phyloP scores from a whole-genome alignment of 2,329 filamentous ascomycete species.

The Colletotrichum navitas region DNA sequence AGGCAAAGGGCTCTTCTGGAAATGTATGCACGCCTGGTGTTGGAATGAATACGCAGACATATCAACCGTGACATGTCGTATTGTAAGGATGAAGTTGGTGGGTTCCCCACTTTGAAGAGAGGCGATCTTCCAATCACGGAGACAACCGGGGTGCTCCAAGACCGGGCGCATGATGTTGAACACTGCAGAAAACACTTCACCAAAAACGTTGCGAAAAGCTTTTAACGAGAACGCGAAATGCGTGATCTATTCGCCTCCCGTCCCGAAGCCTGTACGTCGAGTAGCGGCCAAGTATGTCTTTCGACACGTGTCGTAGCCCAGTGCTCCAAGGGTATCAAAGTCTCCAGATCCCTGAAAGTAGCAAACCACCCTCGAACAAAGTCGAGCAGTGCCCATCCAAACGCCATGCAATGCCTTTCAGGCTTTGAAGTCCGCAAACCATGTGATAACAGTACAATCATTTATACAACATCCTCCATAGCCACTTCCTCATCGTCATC shows the following conservation, averaged over 20 bases:
- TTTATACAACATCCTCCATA: slow-evolving; percentile 81
- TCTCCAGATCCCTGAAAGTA: slow-evolving; percentile 23
- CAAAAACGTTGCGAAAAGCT: too few relatives aligned
- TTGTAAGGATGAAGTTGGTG: neutral
- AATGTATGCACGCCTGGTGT: neutral
- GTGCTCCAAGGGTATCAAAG: slow-evolving; percentile 32
- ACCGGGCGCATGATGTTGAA: neutral
- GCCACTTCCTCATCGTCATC: slow-evolving; percentile 76
- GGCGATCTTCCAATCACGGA: slow-evolving; percentile 1
- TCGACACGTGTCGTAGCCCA: slow-evolving; percentile 7
- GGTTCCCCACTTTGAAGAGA: slow-evolving; percentile 24
- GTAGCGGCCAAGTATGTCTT: slow-evolving; percentile 16
- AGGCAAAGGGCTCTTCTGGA: neutral
- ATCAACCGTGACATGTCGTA: neutral
- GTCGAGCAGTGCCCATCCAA: slow-evolving; percentile 12
- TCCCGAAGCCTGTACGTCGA: neutral
- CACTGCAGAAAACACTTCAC: neutral
- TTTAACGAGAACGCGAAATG: neutral
- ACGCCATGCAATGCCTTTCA: slow-evolving; percentile 37
- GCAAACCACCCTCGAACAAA: neutral
- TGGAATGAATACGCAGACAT: neutral
- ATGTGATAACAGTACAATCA: slow-evolving; percentile 10
- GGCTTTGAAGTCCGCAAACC: neutral
- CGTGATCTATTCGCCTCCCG: neutral
- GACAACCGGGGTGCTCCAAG: neutral